phyloP scores from a whole-genome alignment of 2,329 filamentous ascomycete species.

The Colletotrichum nymphaeae region DNA sequence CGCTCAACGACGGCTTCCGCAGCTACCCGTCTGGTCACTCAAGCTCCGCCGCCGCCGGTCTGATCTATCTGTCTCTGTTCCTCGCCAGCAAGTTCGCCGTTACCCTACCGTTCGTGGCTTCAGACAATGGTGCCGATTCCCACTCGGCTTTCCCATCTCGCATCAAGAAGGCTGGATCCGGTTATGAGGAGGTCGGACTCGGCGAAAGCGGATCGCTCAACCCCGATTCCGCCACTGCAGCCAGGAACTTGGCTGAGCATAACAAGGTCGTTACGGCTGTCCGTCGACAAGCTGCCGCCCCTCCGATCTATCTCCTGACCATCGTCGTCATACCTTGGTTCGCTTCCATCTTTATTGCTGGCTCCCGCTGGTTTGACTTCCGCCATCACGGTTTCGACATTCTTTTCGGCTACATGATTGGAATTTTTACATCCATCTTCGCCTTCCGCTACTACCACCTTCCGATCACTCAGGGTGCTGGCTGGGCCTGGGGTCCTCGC shows the following conservation, averaged over 20 bases:
- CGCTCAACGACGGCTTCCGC: conserved; percentile 84
- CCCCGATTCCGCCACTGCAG: conserved; percentile 32
- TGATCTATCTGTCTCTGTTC: conserved; percentile 89
- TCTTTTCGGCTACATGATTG: conserved; percentile 84
- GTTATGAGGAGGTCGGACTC: conserved; percentile 45
- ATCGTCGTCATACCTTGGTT: conserved; percentile 78
- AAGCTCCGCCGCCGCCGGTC: conserved; percentile 80
- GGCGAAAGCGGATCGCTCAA: conserved; percentile 26
- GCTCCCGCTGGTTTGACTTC: conserved; percentile 88
- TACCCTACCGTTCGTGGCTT: conserved; percentile 75
- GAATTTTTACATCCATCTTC: conserved; percentile 76
- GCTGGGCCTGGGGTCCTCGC: conserved; percentile 90
- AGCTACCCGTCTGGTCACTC: conserved; percentile 72
- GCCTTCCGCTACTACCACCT: conserved; percentile 89
- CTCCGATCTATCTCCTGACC: conserved; percentile 82
- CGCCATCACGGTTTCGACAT: conserved; percentile 95
- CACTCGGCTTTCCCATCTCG: conserved; percentile 83
- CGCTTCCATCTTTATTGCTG: conserved; percentile 82
- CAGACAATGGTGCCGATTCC: conserved; percentile 54
- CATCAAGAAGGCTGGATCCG: conserved; percentile 58
- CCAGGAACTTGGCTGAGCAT: conserved; percentile 47
- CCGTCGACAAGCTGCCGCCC: conserved; percentile 81
- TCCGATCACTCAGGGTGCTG: conserved; percentile 80
- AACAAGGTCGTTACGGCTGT: conserved; percentile 60
- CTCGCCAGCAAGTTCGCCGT: conserved; percentile 85